Conservation (phyloP, 371 early-diverging fungal genomes). For the Choanephora cucurbitarum region DNA sequence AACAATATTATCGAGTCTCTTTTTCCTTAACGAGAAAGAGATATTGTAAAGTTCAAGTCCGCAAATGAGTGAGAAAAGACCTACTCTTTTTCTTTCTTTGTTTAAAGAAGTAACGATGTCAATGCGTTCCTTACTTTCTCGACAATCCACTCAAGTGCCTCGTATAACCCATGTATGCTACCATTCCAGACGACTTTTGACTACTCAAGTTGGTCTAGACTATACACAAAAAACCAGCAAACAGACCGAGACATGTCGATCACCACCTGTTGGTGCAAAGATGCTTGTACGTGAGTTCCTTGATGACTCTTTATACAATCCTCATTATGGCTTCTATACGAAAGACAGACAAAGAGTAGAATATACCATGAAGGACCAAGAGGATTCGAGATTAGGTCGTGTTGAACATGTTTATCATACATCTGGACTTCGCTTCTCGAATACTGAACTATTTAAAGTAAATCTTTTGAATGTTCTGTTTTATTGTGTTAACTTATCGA, state of each 20-base stretch:
- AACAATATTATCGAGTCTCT: no score
- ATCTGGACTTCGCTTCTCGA: conserved; percentile 69
- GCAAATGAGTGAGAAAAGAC: conserved; percentile 4
- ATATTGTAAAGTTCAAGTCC: no score
- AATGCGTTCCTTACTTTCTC: no score
- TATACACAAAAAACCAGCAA: no score
- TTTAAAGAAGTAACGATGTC: no score
- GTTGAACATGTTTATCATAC: not conserved
- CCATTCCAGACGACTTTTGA: no score
- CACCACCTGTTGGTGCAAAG: conserved; percentile 53
- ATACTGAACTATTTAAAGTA: conserved; percentile 86
- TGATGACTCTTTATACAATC: conserved; percentile 88
- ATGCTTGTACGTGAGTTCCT: conserved; percentile 89
- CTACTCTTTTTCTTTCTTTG: no score
- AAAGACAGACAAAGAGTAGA: conserved; percentile 54
- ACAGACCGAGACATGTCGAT: conserved; percentile 11
- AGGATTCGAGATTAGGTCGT: no score
- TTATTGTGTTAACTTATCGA: not conserved
- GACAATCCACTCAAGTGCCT: no score
- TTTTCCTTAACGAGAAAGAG: no score
- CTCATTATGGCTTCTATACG: conserved; percentile 90
- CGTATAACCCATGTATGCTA: no score
- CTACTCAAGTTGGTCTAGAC: no score
- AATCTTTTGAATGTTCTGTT: not conserved
- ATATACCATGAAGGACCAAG: conserved; percentile 16